Evolutionary conservation across 1,284 basidiomycete genomes (phyloP).

Genomic region (Waitea zeae): DNA sequence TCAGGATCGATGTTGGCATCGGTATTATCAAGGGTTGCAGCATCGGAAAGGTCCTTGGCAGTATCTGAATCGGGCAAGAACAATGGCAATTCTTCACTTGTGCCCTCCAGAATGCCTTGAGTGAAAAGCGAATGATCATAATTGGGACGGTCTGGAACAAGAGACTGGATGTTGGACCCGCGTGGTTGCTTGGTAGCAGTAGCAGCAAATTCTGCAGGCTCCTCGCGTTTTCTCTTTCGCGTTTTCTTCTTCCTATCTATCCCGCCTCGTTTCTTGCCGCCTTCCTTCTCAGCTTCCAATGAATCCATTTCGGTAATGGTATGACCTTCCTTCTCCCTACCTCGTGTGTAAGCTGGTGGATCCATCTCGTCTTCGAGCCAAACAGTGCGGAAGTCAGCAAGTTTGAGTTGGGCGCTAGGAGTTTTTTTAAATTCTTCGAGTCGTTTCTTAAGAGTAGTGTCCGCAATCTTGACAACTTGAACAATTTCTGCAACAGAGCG

Average conservation of each 20-base stretch:
- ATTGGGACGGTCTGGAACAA: slow-evolving; percentile 6
- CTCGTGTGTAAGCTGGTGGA: slow-evolving; percentile 75
- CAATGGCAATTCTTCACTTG: slow-evolving; percentile 4
- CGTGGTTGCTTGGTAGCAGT: too few relatives aligned
- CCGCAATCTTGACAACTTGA: slow-evolving; percentile 96
- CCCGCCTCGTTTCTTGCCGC: slow-evolving; percentile 14
- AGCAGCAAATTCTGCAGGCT: too few relatives aligned
- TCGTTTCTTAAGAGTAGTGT: slow-evolving; percentile 84
- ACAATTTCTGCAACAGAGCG: slow-evolving; percentile 90
- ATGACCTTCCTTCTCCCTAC: slow-evolving; percentile 54
- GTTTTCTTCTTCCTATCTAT: slow-evolving; percentile 11
- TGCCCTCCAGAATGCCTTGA: slow-evolving; percentile 26
- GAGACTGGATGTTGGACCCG: too few relatives aligned
- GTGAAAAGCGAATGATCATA: slow-evolving; percentile 25
- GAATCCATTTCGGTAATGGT: too few relatives aligned
- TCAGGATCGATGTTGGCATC: slow-evolving; percentile 38
- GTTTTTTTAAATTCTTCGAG: slow-evolving; percentile 94
- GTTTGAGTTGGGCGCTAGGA: slow-evolving; percentile 69
- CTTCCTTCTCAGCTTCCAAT: slow-evolving; percentile 24
- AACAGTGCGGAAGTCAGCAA: slow-evolving; percentile 83
- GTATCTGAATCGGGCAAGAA: slow-evolving; percentile 13
- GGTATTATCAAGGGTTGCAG: slow-evolving; percentile 20
- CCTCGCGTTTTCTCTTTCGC: slow-evolving; percentile 22
- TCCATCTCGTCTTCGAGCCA: slow-evolving; percentile 88
- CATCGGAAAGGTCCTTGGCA: slow-evolving; percentile 13